Conservation (phyloP, 306 rosid species). For the Trifolium dubium region DNA sequence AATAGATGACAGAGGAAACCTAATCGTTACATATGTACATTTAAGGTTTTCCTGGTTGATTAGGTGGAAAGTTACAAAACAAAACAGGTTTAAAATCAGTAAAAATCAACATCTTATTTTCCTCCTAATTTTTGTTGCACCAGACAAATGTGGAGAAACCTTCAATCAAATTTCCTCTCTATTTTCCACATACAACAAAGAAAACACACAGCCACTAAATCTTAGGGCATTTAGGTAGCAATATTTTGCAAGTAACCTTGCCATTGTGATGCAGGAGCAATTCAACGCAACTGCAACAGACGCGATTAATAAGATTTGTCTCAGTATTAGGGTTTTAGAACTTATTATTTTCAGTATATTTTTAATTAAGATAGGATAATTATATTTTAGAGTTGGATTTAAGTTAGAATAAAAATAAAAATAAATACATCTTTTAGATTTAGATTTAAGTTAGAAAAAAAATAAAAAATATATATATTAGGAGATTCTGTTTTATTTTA, state of each 20-base stretch:
- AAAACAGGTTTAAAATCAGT: neutral
- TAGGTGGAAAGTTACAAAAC: neutral
- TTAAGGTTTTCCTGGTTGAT: neutral
- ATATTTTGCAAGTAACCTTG: neutral
- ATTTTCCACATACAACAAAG: neutral
- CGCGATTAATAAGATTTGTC: too few species aligned
- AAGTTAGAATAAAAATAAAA: too few species aligned
- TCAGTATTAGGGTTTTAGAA: too few species aligned
- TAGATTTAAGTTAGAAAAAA: too few species aligned
- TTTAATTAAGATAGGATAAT: too few species aligned
- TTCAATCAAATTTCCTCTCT: neutral
- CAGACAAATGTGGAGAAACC: neutral
- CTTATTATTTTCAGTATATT: too few species aligned
- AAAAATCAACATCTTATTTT: neutral
- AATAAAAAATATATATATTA: too few species aligned
- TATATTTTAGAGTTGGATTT: too few species aligned
- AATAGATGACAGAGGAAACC: constrained; percentile 7
- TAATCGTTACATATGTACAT: neutral
- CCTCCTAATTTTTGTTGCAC: neutral
- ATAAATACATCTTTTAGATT: too few species aligned
- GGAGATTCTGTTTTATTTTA: too few species aligned
- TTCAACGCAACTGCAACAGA: too few species aligned
- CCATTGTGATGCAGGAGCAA: neutral
- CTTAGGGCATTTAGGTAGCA: neutral
- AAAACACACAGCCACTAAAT: neutral